Evolutionary conservation across 495 filamentous ascomycete species (phyloP).

Genomic region (Talaromyces trachyspermus): DNA sequence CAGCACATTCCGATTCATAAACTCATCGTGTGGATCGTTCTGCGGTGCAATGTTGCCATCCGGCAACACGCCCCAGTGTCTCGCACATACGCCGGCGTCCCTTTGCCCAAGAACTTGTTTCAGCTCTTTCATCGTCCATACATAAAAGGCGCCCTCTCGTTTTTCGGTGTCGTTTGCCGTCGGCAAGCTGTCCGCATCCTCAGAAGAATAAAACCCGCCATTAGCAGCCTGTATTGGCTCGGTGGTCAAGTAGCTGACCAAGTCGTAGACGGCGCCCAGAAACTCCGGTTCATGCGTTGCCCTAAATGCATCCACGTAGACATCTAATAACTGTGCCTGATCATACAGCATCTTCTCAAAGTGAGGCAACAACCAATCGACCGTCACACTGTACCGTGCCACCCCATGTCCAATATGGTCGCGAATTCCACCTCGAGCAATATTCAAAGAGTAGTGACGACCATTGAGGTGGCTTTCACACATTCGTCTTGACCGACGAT

Average conservation of each 20-base stretch:
- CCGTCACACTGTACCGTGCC: constrained; percentile 81
- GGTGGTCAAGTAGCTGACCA: constrained; percentile 73
- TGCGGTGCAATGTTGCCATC: constrained; percentile 83
- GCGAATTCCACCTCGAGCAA: constrained; percentile 80
- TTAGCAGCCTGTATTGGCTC: constrained; percentile 52
- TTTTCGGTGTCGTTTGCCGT: constrained; percentile 71
- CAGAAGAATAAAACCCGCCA: constrained; percentile 82
- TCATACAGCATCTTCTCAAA: constrained; percentile 99
- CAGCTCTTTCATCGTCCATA: constrained; percentile 89
- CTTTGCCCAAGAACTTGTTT: constrained; percentile 65
- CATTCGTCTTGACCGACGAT: constrained; percentile 81
- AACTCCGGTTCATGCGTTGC: constrained; percentile 62
- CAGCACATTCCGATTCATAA: constrained; percentile 69
- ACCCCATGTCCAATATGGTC: constrained; percentile 94
- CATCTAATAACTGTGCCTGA: constrained; percentile 77
- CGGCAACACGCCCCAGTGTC: constrained; percentile 78
- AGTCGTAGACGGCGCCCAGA: constrained; percentile 72
- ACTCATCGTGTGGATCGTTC: constrained; percentile 87
- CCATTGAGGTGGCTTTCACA: constrained; percentile 70
- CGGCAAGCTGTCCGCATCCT: constrained; percentile 87
- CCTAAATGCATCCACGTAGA: constrained; percentile 85
- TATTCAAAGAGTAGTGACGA: constrained; percentile 70
- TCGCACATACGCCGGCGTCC: constrained; percentile 66
- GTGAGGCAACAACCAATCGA: constrained; percentile 86
- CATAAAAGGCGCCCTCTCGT: constrained; percentile 89